Evolutionary conservation across 345 rosid genomes (phyloP).

Genomic region (Ceriops tagal): DNA sequence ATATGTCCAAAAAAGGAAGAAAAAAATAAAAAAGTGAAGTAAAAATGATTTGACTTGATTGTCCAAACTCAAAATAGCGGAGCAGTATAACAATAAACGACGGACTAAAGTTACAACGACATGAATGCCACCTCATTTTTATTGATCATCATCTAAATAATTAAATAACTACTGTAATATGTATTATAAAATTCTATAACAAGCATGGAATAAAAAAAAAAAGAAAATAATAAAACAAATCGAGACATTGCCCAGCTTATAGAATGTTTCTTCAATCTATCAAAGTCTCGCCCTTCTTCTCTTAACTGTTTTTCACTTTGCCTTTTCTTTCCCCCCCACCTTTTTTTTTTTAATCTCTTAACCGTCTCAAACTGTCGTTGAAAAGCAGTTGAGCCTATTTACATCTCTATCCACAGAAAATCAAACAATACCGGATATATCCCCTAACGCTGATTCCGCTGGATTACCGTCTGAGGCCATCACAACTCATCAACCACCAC

Average conservation of each 20-base stretch:
- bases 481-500: conserved; percentile 50
- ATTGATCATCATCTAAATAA: conserved; percentile 31
- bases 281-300: conserved; percentile 31
- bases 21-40: too few species aligned
- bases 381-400: conserved; percentile 54
- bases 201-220: conserved; percentile 8
- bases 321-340: conserved; percentile 10
- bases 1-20: too few species aligned
- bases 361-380: conserved; percentile 41
- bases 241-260: conserved; percentile 22
- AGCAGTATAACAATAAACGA: too few species aligned
- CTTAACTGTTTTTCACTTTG: conserved; percentile 20
- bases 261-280: conserved; percentile 31
- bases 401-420: conserved; percentile 42
- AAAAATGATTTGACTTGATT: too few species aligned
- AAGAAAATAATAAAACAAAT: neutral
- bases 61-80: too few species aligned
- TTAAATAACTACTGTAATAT: conserved; percentile 23
- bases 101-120: neutral
- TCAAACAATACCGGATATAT: conserved; percentile 17
- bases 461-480: neutral
- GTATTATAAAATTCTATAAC: conserved; percentile 10
- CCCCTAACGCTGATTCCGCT: neutral
- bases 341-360: conserved; percentile 15
- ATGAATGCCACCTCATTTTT: conserved; percentile 36